Evolutionary conservation across 495 filamentous ascomycete species (phyloP).

Genomic region (Neurospora tetrasperma): DNA sequence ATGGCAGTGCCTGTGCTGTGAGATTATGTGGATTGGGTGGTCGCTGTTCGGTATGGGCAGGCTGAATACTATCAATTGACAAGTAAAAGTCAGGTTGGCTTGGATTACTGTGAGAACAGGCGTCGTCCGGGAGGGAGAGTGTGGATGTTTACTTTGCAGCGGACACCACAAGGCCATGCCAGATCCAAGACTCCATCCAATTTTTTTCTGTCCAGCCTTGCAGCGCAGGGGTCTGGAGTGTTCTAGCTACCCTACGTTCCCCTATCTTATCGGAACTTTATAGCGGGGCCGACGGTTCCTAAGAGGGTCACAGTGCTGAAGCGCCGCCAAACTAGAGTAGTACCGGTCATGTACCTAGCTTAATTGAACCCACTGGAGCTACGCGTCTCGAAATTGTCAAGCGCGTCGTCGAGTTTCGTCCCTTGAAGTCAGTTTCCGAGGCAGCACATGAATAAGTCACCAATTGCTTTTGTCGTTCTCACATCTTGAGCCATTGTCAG

Average conservation of each 20-base stretch:
- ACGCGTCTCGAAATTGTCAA: constrained; percentile 8
- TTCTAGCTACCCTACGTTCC: constrained; percentile 15
- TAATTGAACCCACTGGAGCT: constrained; percentile 7
- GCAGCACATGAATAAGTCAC: neutral
- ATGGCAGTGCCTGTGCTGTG: constrained; percentile 6
- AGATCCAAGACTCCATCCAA: neutral
- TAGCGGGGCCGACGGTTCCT: constrained; percentile 9
- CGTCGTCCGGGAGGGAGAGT: neutral
- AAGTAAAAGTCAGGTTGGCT: neutral
- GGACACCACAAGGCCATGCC: neutral
- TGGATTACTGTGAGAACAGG: neutral
- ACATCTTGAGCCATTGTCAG: accelerated
- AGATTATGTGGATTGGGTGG: neutral
- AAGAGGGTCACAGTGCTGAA: neutral
- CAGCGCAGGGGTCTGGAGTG: constrained; percentile 3
- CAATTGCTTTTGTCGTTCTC: neutral
- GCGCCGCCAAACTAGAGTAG: neutral
- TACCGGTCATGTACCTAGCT: neutral
- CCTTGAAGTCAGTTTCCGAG: neutral
- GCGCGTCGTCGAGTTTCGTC: constrained; percentile 7
- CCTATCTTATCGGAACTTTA: constrained; percentile 23
- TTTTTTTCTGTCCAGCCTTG: constrained; percentile 22
- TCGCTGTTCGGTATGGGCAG: neutral
- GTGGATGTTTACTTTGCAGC: neutral
- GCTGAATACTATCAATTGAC: neutral